Conservation (phyloP, 2,329 filamentous ascomycete species). For the Colletotrichum sp. region DNA sequence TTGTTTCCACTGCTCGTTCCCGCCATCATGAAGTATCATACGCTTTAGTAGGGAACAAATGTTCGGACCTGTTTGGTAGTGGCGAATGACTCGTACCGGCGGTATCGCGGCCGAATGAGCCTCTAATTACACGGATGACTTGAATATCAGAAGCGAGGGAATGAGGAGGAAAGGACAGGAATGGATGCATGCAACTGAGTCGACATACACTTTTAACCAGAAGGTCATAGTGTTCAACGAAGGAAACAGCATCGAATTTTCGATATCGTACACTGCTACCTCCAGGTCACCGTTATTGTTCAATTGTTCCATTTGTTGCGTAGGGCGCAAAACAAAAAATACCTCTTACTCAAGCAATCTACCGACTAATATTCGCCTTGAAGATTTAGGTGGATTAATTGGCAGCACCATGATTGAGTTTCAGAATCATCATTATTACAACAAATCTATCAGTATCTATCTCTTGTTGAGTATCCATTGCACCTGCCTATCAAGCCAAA, state of each 20-base stretch:
- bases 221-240: background rate
- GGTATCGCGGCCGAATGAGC: background rate
- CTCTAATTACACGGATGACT: rapidly evolving
- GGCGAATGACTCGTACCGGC: background rate
- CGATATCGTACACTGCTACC: rapidly evolving
- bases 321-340: rapidly evolving
- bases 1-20: background rate
- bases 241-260: background rate
- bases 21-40: background rate
- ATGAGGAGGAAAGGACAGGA: background rate
- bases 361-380: background rate
- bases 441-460: background rate
- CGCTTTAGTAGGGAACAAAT: background rate
- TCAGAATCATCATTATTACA: background rate
- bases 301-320: background rate
- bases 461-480: background rate
- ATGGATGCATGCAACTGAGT: background rate
- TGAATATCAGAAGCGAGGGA: background rate
- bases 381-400: background rate
- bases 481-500: background rate
- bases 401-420: background rate
- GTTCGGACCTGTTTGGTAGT: background rate
- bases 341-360: rapidly evolving
- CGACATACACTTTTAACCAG: background rate
- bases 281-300: background rate